Base-by-base conservation (phyloP, 1,284 basidiomycete genomes). In the Rhodotorula glutinis region DNA sequence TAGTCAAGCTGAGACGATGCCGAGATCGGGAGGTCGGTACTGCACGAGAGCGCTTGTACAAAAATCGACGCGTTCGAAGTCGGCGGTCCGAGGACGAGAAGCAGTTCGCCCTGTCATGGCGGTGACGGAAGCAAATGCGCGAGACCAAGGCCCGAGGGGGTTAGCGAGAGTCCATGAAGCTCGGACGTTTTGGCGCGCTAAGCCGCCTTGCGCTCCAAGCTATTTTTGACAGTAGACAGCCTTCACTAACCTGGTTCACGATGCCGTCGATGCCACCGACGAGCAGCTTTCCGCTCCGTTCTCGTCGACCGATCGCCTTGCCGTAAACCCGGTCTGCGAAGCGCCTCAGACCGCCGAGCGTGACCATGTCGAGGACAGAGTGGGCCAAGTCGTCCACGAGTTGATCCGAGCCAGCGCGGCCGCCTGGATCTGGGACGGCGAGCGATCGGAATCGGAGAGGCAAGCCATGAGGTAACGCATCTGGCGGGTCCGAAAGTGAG, bases 11-110 rank as follows among this genome's bases (percentile, higher is more conserved):
- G 64, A 16, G 67, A 69, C 38, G 65, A 43, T 10, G 66, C 53
- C 21, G 68, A 63, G 3, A 73, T 63, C 38, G 67, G 70, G 8
- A 70, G 63, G 43, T 72, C 66, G 52, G 66, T 38, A 13, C 65
- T 67, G 53, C 59, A 67, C n/a, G 78, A 75, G 30, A 80, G 73
- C 19, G 75, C 75, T 57, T 79, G 78, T 46, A 80, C 74, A 57
- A 80, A 74, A 4, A 76, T 77, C 27, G 77, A 76, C 57, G 66
- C 68, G 33, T 73, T 69, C 25, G 73, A 57, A 8, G 68, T 74
- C 0, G 83, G 83, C 53, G 82, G 80, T 27, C 83, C 83, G 38
- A 84, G 76, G 46, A 84, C 82, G n/a, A 84, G 76, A 66, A 82
- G 81, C 81, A 83, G 83, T 75, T 84, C 82, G 66, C 83, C 86